Conservation (phyloP, 2,329 filamentous ascomycete genomes). For the Trichophyton benhamiae region DNA sequence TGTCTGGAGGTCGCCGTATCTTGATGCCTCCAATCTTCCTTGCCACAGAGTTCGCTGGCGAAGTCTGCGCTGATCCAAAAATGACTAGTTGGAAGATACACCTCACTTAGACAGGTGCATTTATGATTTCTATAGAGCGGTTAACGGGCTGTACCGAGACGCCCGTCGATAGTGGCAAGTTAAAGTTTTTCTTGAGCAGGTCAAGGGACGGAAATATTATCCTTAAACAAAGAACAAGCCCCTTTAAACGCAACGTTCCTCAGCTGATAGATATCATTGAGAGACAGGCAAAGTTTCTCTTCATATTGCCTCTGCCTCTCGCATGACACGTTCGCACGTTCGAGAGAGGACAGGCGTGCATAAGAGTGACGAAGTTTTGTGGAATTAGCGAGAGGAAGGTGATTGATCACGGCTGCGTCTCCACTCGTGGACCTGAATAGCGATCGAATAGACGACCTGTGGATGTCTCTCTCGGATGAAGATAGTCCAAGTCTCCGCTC, state of each 20-base stretch:
- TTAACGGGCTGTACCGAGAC: background rate
- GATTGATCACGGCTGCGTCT: background rate
- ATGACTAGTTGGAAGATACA: too few species aligned
- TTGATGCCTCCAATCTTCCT: too few species aligned
- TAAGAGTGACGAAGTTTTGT: background rate
- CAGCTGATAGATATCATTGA: background rate
- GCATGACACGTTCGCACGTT: background rate
- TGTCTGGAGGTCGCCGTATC: background rate
- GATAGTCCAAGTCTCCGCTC: too few species aligned
- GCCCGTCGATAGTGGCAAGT: background rate
- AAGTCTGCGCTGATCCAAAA: background rate
- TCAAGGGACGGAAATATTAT: background rate
- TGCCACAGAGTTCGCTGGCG: background rate
- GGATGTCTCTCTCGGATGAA: background rate
- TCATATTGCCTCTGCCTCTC: background rate
- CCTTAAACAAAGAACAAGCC: background rate
- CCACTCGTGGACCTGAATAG: background rate
- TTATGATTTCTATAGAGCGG: background rate
- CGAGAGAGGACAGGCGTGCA: background rate
- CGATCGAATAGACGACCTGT: background rate
- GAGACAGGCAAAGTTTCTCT: background rate
- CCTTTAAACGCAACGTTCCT: background rate
- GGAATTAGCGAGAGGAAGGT: background rate
- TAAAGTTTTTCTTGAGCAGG: background rate
- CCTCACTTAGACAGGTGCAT: too few species aligned